Evolutionary conservation across 306 rosid species (phyloP).

Genomic region (Pueraria montana): DNA sequence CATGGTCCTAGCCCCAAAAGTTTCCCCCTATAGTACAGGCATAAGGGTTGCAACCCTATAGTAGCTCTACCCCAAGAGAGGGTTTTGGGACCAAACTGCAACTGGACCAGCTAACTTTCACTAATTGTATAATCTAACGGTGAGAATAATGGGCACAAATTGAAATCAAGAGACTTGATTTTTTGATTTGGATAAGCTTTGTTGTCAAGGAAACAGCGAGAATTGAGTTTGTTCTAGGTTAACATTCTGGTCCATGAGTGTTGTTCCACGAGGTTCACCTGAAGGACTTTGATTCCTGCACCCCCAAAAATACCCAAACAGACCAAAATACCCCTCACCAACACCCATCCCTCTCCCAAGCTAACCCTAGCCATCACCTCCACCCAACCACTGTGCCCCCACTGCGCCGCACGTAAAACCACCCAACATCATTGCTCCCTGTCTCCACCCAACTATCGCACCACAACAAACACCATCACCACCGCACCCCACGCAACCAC

Average conservation of each 20-base stretch:
- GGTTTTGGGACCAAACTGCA: conserved; percentile 63
- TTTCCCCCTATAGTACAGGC: conserved; percentile 37
- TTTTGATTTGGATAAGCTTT: conserved; percentile 49
- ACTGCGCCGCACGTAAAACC: too few relatives aligned
- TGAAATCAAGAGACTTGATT: not conserved
- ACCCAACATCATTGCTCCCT: too few relatives aligned
- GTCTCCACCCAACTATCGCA: too few relatives aligned
- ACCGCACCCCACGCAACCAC: too few relatives aligned
- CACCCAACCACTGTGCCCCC: too few relatives aligned
- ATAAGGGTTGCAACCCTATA: conserved; percentile 38
- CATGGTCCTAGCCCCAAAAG: conserved; percentile 59
- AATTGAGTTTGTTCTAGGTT: conserved; percentile 34
- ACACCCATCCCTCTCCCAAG: too few relatives aligned
- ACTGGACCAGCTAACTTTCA: conserved; percentile 61
- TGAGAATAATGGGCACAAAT: not conserved
- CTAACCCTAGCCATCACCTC: too few relatives aligned
- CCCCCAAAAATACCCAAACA: too few relatives aligned
- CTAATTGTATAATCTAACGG: conserved; percentile 32
- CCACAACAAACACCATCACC: too few relatives aligned
- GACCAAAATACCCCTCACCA: too few relatives aligned
- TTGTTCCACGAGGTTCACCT: conserved; percentile 50
- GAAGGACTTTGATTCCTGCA: too few relatives aligned
- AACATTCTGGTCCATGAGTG: conserved; percentile 48
- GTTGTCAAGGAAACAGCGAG: not conserved
- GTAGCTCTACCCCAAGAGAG: conserved; percentile 32